Base-by-base conservation (phyloP, 2,329 filamentous ascomycete genomes). In the Rhynchosporium secalis region DNA sequence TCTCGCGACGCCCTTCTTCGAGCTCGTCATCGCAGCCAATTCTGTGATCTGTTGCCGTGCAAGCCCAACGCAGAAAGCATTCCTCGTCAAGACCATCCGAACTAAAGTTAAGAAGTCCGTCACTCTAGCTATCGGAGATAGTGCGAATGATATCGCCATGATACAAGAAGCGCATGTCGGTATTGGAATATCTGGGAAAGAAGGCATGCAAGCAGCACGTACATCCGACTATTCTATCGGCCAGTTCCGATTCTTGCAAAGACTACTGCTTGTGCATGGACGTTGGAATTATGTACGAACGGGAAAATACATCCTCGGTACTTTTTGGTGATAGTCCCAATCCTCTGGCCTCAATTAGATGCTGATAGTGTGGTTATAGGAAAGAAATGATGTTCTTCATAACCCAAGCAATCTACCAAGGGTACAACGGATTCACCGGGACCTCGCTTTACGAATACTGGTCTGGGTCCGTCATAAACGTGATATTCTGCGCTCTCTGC, bases 61-160 rank as follows among this genome's bases (percentile, higher is more conserved):
- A 0, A 92, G 89, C n/a, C 93, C 92, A 0, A 87, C 89, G 7
- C 93, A 97, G 72, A 96, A 97, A 75, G 91, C 93, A 0, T 84
- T 86, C 28, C 84, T 97, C 6, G 92, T 96, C 55, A 86, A 86
- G 65, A 86, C 86, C 1, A 92, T 96, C 62, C 85, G 92, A 20
- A 83, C 84, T 28, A 85, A 86, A 61, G 82, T 94, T 1, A 85
- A 87, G 47, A 82, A 83, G 43, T 84, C 89, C 0, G 85, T 96
- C 47, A 96, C 93, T 0, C 81, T 97, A 9, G 92, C 93, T 0
- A 96, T 96, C 62, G 93, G 93, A 2, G 93, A 96, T 72, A 92
- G 92, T 40, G 92, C 92, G 48, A 96, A 96, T 71, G 92, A 96
- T 71, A 87, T 96, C 68, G 91, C 92, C 60, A 96, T 96, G 92